These are phyloP conservation scores for Scytalidium lignicola DNA, from an alignment of 2,329 filamentous ascomycete species.

Conservation along the genomic window DNA sequence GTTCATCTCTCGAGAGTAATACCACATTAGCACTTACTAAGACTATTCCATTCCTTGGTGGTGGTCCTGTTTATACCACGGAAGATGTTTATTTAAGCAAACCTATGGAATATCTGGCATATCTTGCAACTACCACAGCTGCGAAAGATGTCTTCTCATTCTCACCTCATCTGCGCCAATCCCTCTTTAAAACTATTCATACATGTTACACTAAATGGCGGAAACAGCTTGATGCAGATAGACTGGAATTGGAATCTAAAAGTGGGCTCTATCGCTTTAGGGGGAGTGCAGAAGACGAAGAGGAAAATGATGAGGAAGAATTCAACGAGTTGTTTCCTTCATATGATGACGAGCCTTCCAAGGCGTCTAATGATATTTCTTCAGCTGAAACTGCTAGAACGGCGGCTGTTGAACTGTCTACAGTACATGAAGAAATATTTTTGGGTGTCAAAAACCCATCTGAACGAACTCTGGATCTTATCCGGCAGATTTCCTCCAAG, in stretches of 20 bases:
- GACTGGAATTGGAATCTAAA: conserved; percentile 67
- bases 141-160: conserved; percentile 43
- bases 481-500: conserved; percentile 20
- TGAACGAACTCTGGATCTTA: conserved; percentile 21
- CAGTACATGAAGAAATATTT: conserved; percentile 47
- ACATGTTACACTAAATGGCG: conserved; percentile 78
- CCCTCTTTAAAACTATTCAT: conserved; percentile 63
- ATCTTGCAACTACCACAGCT: conserved; percentile 38
- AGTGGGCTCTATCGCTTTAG: conserved; percentile 79
- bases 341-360: conserved; percentile 49
- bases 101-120: conserved; percentile 46
- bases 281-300: conserved; percentile 70
- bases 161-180: conserved; percentile 38
- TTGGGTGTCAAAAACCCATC: conserved; percentile 11
- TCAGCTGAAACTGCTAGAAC: conserved; percentile 16
- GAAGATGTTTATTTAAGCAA: conserved; percentile 12
- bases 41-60: conserved; percentile 53
- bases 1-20: conserved; percentile 6
- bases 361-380: conserved; percentile 11
- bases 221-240: conserved; percentile 68
- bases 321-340: conserved; percentile 78
- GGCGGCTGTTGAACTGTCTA: conserved; percentile 51
- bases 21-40: conserved; percentile 31
- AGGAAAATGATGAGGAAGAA: conserved; percentile 68
- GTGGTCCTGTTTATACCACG: conserved; percentile 15